A percentile compares a stretch with the other conserved stretches of the same genome.
Conservation (phyloP, 768 basidiomycete genomes). For the Calocera viscosa region DNA sequence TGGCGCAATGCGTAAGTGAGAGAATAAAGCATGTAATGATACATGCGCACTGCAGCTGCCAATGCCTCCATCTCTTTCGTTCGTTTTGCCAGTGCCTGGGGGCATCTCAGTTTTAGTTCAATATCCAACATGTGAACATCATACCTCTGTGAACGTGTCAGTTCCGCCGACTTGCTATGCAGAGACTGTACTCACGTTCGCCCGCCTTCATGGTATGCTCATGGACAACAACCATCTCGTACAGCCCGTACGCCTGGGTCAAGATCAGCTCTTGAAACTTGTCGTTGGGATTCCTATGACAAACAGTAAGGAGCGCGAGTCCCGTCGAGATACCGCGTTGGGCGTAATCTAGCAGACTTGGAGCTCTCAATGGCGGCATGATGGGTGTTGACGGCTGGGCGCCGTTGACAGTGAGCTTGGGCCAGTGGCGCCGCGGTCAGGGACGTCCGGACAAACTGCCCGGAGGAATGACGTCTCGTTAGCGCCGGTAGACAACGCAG, state of each 20-base stretch:
- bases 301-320: neutral
- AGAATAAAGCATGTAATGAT: neutral
- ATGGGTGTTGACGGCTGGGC: neutral
- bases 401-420: neutral
- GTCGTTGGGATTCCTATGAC: neutral
- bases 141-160: neutral
- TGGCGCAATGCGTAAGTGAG: neutral
- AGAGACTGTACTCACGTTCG: neutral
- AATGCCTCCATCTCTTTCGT: neutral
- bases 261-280: neutral
- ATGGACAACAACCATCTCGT: neutral
- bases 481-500: no score
- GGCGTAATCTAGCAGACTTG: neutral
- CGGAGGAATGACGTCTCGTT: no score
- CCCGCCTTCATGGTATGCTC: neutral
- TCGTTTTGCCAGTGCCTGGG: neutral
- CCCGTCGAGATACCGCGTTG: neutral
- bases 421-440: no score
- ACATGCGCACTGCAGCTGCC: neutral
- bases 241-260: neutral
- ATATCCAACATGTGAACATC: neutral
- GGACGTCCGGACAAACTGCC: no score
- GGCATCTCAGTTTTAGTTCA: neutral
- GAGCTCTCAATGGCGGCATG: neutral
- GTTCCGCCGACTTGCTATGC: neutral